phyloP scores from a whole-genome alignment of 129 eudicot genomes.

The Tagetes erecta region DNA sequence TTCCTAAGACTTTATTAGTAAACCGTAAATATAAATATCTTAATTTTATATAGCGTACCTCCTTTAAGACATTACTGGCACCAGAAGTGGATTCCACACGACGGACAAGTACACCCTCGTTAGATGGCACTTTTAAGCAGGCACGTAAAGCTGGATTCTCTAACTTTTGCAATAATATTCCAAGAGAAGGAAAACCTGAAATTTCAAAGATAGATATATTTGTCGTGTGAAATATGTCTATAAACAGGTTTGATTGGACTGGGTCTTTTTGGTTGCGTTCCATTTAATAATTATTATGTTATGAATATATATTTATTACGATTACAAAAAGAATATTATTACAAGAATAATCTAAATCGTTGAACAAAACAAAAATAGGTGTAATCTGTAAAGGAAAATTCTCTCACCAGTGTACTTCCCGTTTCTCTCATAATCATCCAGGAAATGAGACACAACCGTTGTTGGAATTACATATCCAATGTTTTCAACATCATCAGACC shows the following conservation, averaged over 20 bases:
- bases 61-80: slow-evolving; percentile 75
- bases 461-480: slow-evolving; percentile 97
- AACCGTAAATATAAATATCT: neutral
- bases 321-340: neutral
- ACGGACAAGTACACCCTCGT: slow-evolving; percentile 95
- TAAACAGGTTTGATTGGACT: neutral
- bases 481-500: slow-evolving; percentile 91
- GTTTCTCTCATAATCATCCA: slow-evolving; percentile 83
- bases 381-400: neutral
- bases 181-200: slow-evolving; percentile 95
- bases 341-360: neutral
- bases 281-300: neutral
- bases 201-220: neutral
- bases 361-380: neutral
- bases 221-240: neutral
- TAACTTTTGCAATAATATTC: slow-evolving; percentile 82
- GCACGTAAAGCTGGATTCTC: slow-evolving; percentile 97
- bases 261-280: neutral
- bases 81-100: slow-evolving; percentile 94
- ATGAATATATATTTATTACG: neutral
- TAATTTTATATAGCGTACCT: slow-evolving; percentile 45
- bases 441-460: slow-evolving; percentile 88
- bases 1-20: slow-evolving; percentile 12
- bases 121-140: slow-evolving; percentile 87
- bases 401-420: slow-evolving; percentile 92